phyloP scores from a whole-genome alignment of 1,139 yeast genomes.

The Wickerhamiella infanticola region DNA sequence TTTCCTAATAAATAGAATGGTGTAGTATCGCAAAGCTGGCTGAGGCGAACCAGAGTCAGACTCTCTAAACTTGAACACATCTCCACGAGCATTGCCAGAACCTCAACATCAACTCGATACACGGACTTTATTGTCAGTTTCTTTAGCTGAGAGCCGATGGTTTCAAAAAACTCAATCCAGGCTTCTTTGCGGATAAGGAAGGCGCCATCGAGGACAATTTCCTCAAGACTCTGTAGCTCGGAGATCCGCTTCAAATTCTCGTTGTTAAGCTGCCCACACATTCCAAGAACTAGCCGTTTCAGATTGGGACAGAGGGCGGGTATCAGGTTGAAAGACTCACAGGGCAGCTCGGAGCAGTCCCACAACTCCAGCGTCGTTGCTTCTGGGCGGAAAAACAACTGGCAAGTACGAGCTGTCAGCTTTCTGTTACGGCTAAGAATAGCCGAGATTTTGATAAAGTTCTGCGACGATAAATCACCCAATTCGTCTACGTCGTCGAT shows the following conservation, averaged over 20 bases:
- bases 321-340: constrained; percentile 49
- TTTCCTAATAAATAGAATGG: constrained; percentile 55
- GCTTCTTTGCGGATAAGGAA: constrained; percentile 58
- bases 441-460: constrained; percentile 49
- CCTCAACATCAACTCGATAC: constrained; percentile 61
- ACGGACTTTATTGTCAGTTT: constrained; percentile 61
- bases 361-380: constrained; percentile 51
- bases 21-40: constrained; percentile 47
- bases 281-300: constrained; percentile 48
- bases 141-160: constrained; percentile 31
- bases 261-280: constrained; percentile 89
- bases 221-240: constrained; percentile 35
- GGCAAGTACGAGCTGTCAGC: constrained; percentile 51
- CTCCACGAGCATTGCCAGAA: constrained; percentile 46
- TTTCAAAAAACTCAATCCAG: constrained; percentile 62
- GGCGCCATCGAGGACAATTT: constrained; percentile 65
- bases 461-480: constrained; percentile 62
- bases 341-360: constrained; percentile 77
- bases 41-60: constrained; percentile 48
- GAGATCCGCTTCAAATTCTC: constrained; percentile 52
- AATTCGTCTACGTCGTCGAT: constrained; percentile 63
- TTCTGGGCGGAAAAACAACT: constrained; percentile 52
- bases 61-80: constrained; percentile 36
- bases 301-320: constrained; percentile 70
- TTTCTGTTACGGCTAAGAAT: constrained; percentile 74